phyloP scores from a whole-genome alignment of 163 green algal species.

The Scenedesmus sp. region DNA sequence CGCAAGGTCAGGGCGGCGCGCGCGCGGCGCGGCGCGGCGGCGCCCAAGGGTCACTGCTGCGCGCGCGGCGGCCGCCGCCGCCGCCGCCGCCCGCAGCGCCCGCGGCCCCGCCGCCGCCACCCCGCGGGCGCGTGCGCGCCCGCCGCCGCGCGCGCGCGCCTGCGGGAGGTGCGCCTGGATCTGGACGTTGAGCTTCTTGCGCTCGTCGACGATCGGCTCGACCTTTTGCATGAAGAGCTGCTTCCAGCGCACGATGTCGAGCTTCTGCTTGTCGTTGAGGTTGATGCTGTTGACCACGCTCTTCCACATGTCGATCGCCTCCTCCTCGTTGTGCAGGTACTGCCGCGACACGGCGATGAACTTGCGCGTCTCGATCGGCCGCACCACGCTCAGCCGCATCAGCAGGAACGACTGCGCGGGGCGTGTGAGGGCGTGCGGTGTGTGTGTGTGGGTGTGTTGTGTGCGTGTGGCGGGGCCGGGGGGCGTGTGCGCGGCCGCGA shows the following conservation, averaged over 20 bases:
- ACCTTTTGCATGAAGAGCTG: constrained; percentile 79
- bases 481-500: too few relatives aligned
- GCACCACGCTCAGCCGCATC: constrained; percentile 67
- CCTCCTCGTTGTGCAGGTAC: constrained; percentile 67
- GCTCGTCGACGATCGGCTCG: constrained; percentile 70
- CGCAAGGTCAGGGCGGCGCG: neutral
- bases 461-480: too few relatives aligned
- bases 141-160: neutral
- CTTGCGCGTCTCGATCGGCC: constrained; percentile 71
- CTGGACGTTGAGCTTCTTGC: constrained; percentile 69
- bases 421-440: too few relatives aligned
- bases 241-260: constrained; percentile 74
- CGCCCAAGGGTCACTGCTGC: too few relatives aligned
- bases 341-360: constrained; percentile 70
- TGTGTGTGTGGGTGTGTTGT: too few relatives aligned
- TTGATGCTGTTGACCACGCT: constrained; percentile 67
- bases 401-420: constrained; percentile 62
- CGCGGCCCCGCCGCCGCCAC: neutral
- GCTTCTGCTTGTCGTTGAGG: constrained; percentile 69
- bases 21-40: neutral
- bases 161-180: constrained; percentile 72
- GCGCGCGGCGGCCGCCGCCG: too few relatives aligned
- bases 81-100: neutral
- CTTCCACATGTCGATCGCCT: constrained; percentile 74
- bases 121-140: too few relatives aligned